Base-by-base conservation (phyloP, 495 filamentous ascomycete genomes). In the Umbilicaria muhlenbergii region DNA sequence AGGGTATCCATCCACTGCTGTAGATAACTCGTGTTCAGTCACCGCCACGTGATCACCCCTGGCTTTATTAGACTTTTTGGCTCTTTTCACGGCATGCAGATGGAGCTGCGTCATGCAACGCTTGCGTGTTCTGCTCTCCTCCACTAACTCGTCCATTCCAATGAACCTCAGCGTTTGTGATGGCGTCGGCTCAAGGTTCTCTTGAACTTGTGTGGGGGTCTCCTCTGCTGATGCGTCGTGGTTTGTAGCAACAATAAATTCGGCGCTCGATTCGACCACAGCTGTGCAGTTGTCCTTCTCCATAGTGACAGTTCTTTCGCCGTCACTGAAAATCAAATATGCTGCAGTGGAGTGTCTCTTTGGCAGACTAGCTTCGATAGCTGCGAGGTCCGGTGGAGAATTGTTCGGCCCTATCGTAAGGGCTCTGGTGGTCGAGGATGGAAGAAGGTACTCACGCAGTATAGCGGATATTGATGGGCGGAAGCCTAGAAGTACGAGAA, bases 221-320 rank as follows among this genome's bases (percentile, higher is more conserved):
- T 45, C 36, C 12, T 36, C 19, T 4, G 34, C 48, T 21, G 12
- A 28, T 18, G 46, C 42, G 44, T 80, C 76, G 51, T 73, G 66
- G 49, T 80, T 80, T 5, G 74, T 74, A 5, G 60, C 58, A 21
- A 70, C 60, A 19, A 79, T 69, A 52, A 79, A 80, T n/a, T 64
- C 54, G 8, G 43, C 39, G 2, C 63, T 62, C 0, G 53, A 56
- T 12, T 59, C 58, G 5, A 67, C 47, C 3, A 55, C 53, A 6
- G 68, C 73, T 0, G 58, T 62, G 5, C 45, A 33, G 44, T 68
- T 56, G 49, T 81, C 77, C 52, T 80, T 80, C 45, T 80, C 78
- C 38, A 81, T 56, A 0, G 70, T 58, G 16, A 62, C 49, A 10
- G 65, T 65, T 11, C 44, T 44, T 0, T 43, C 28, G 1, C 73